Evolutionary conservation across 805 yeast genomes (phyloP).

Genomic region (Wickerhamiella occidentalis): DNA sequence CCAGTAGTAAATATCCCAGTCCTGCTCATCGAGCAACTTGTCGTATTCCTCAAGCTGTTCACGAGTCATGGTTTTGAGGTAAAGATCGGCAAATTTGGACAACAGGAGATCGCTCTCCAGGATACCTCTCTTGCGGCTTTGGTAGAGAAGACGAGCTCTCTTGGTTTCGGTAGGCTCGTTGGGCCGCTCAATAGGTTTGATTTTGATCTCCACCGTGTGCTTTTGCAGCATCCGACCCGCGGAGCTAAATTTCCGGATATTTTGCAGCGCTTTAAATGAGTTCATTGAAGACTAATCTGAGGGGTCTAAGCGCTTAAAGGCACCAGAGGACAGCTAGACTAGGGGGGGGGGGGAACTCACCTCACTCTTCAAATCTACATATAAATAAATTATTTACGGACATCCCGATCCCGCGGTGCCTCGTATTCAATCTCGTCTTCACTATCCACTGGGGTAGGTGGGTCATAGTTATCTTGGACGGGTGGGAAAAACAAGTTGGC

Average conservation of each 20-base stretch:
- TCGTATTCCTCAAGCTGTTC: slow-evolving; percentile 80
- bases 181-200: slow-evolving; percentile 65
- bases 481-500: slow-evolving; percentile 51
- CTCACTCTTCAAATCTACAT: too few relatives aligned
- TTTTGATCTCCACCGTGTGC: slow-evolving; percentile 29
- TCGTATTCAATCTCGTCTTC: slow-evolving; percentile 3
- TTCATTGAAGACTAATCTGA: background rate
- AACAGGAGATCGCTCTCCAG: slow-evolving; percentile 81
- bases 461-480: slow-evolving; percentile 27
- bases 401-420: background rate
- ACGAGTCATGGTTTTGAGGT: slow-evolving; percentile 44
- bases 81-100: slow-evolving; percentile 71
- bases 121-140: slow-evolving; percentile 89
- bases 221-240: slow-evolving; percentile 22
- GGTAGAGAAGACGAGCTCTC: slow-evolving; percentile 81
- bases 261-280: background rate
- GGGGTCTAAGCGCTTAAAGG: background rate
- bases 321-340: background rate
- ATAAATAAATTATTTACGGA: background rate
- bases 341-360: background rate
- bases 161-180: slow-evolving; percentile 63
- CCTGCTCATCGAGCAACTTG: slow-evolving; percentile 72
- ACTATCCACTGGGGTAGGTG: background rate
- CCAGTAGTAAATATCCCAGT: slow-evolving; percentile 99
- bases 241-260: background rate